A percentile compares a stretch with the other conserved stretches of the same genome.
Conservation (phyloP, 1,284 basidiomycete species). For the Puccinia novopanici region DNA sequence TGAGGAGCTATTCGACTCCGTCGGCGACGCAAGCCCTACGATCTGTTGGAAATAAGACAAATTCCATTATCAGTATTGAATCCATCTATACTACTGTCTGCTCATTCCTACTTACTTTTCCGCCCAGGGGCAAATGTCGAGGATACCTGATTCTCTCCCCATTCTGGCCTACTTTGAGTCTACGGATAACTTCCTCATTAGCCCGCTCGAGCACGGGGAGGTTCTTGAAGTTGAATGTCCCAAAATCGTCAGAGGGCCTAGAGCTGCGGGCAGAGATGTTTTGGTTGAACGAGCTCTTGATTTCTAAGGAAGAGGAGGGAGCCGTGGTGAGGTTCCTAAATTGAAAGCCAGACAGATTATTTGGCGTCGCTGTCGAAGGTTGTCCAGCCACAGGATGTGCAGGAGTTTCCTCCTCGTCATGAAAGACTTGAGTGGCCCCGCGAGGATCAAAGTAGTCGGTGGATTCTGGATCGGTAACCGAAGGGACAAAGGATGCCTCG, state of each 20-base stretch:
- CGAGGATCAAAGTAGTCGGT: too few relatives aligned
- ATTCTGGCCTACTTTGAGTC: constrained; percentile 69
- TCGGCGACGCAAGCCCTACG: constrained; percentile 33
- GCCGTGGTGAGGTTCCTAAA: too few relatives aligned
- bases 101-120: constrained; percentile 25
- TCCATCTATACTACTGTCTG: background rate
- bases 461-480: too few relatives aligned
- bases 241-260: constrained; percentile 79
- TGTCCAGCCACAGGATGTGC: too few relatives aligned
- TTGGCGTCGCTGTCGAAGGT: too few relatives aligned
- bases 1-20: constrained; percentile 44
- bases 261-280: constrained; percentile 54
- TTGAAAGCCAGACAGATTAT: too few relatives aligned
- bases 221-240: constrained; percentile 98
- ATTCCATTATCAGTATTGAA: too few relatives aligned
- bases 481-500: too few relatives aligned
- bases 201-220: constrained; percentile 93
- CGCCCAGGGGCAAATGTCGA: constrained; percentile 36
- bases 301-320: too few relatives aligned
- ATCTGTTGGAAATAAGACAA: background rate
- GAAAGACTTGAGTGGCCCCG: too few relatives aligned
- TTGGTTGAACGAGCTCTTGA: constrained; percentile 34
- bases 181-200: constrained; percentile 96
- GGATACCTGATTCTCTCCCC: too few relatives aligned
- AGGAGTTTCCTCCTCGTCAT: too few relatives aligned